Evolutionary conservation across 306 rosid genomes (phyloP), one percentile per base, ranked within the genome.

Genomic region (Hylodesmum podocarpum): DNA sequence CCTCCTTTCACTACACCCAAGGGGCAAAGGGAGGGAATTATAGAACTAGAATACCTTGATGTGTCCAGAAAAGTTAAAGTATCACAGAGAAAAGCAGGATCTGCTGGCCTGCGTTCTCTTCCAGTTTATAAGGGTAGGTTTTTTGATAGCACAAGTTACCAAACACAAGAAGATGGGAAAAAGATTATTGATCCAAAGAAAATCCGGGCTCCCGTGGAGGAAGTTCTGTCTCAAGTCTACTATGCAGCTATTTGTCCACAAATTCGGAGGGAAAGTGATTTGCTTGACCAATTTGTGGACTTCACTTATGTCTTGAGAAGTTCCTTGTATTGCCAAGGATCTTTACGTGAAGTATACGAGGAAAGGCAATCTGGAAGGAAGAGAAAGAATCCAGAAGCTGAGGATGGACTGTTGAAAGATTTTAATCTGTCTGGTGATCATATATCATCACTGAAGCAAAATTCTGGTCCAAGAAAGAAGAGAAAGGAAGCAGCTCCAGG

Each of bases 1-100:
- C 95, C 96, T 69, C 98, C 98, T 33, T 93, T 91, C 88, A 91
- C 88, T 31, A 77, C 87, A 57, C 49, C n/a, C 61, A 39, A 39
- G 57, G 83, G 62, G 34, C 82, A 82, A 54, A 72, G 24, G 82
- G 88, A 82, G 82, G 77, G 19, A 41, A 75, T 66, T 31, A 16
- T 10, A 5, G 86, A 82, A 71, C 19, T 36, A 18, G 83, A 84
- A 55, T 78, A 80, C 19, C 31, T 10, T 28, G 21, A 78, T 49
- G 69, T 46, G 66, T 41, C 85, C 18, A 33, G 71, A 18, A 80
- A 80, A 39, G 77, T 70, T 67, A 66, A 1, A 12, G 79, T 19
- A 36, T 10, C 49, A 1, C 70, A 76, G 16, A 28, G 33, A 78
- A 75, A 6, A 22, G n/a, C 68, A 50, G 21, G 50, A 67, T 78